Evolutionary conservation across 345 rosid species (phyloP), one percentile per base, ranked within the genome.

Genomic region (Passiflora organensis): DNA sequence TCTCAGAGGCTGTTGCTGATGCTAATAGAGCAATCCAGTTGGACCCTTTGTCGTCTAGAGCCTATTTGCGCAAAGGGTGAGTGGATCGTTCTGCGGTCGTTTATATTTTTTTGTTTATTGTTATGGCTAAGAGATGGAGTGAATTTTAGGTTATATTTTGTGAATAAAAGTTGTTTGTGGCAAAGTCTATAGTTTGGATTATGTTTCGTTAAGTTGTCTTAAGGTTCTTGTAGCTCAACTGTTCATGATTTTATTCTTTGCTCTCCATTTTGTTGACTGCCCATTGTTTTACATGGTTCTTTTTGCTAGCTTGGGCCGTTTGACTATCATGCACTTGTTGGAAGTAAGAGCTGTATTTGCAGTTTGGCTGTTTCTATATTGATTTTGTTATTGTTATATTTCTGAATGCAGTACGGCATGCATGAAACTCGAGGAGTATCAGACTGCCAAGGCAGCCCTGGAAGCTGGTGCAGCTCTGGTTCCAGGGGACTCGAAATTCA

Each of bases 41-140:
- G 88, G 90, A 85, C 37, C 66, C 82, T 6, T 58, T 79, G 6
- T 48, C 83, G 85, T 49, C 86, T 16, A 94, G 82, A 77, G 90
- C 96, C 6, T 89, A 87, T 70, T 58, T 83, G 56, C 83, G 97
- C 32, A 94, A 89, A 56, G 99, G 80, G 99, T 89, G 63, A 60
- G 84, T 59, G 13, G 17, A 38, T 43, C n/a, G n/a, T 12, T 37
- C 19, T 20, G 17, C 19, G 9, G 58, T 36, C 10, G 34, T 28
- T 28, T 28, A 28, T 8, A 28, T 28, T 8, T 8, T 28, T 28
- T 32, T 43, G 13, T 20, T 11, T 51, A 22, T 36, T 46, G 13
- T 10, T 34, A 21, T 15, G 5, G 13, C 13, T 21, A 32, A 5
- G 38, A 21, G 51, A 48, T 24, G 13, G 19, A 15, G 14, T 47